Base-by-base conservation (phyloP, 2,329 filamentous ascomycete genomes). In the Didymella arachidicola region DNA sequence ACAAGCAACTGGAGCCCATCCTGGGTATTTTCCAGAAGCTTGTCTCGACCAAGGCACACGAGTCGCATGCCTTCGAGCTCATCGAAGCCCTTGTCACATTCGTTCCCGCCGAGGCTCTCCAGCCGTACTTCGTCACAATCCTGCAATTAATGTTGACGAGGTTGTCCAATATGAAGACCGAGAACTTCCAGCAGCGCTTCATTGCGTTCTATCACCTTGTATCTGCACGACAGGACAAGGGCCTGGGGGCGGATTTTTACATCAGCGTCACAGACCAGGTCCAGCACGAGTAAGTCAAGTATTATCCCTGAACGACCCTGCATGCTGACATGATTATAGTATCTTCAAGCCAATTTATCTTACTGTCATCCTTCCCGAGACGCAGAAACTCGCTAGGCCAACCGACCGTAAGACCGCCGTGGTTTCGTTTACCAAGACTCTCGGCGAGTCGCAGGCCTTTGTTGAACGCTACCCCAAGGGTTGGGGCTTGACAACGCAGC, bases 11-110 rank as follows among this genome's bases (percentile, higher is more conserved):
- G 39, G 92, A 96, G 73, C 87, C 91, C 3, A 87, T 98, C 47
- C 84, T 99, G n/a, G 92, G 93, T 57, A 95, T 99, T 63, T 99
- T 98, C 83, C 94, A 98, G 76, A 93, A 92, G 71, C 85, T 99
- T 11, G 83, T 97, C 41, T 84, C 85, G 3, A 88, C 86, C 65
- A 97, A 95, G 79, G 88, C 89, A 60, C 93, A 93, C 47, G 95
- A 99, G 74, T 83, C 86, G 19, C 89, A 93, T 71, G 92, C 89
- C 0, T 97, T 98, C 71, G 95, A 99, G 72, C 84, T 99, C 45
- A 82, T 99, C 59, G 95, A 99, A 73, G 85, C 89, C 4, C 82
- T 96, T 49, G 82, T 96, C 60, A 83, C 86, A 47, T 86, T 87
- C 8, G 89, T 97, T 70, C 86, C 92, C 49, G 83, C 86, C 82